Base-by-base conservation (phyloP, 2,329 filamentous ascomycete genomes). In the Verticillium nubilum region DNA sequence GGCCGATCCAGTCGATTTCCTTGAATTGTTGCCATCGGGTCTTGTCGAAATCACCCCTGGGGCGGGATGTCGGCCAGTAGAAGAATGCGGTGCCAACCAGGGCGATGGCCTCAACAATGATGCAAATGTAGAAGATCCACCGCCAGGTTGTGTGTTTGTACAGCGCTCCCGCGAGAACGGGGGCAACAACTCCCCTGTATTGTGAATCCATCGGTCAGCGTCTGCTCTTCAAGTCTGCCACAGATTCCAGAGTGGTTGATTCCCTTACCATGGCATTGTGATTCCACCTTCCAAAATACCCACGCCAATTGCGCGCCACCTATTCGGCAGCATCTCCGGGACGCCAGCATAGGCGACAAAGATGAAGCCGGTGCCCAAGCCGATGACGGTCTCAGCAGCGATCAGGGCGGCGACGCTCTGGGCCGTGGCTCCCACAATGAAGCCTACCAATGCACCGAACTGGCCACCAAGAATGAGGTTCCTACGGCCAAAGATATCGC, bases 291-390 rank as follows among this genome's bases (percentile, higher is more conserved):
- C 61, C 28, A 63, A 33, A 25, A 63, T 63, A 10, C 61, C 61
- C 19, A 64, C 28, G 19, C 59, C 59, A 35, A 62, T 54, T 25
- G 37, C 56, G 57, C 70, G 66, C 59, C 70, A 73, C 60, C 72
- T 73, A 61, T 73, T 73, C 28, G 71, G 70, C 13, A 73, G 63
- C 58, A 73, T 58, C 63, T 73, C 71, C 7, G 65, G 63, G 19
- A 73, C 71, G 17, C 70, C 70, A 1, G 71, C 67, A 56, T 72
- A 73, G 2, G 67, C 65, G 7, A 72, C 71, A 31, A 73, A 72
- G 29, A 72, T 66, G 23, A 72, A 62, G 19, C 71, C 71, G 9
- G 68, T 67, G 1, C 70, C 70, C 28, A 73, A 69, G 15, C 71
- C 71, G 53, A 72, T 65, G 9, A 73, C 64, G 0, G 70, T 70